Conservation (phyloP, 768 basidiomycete species). For the Tulasnella sp. region DNA sequence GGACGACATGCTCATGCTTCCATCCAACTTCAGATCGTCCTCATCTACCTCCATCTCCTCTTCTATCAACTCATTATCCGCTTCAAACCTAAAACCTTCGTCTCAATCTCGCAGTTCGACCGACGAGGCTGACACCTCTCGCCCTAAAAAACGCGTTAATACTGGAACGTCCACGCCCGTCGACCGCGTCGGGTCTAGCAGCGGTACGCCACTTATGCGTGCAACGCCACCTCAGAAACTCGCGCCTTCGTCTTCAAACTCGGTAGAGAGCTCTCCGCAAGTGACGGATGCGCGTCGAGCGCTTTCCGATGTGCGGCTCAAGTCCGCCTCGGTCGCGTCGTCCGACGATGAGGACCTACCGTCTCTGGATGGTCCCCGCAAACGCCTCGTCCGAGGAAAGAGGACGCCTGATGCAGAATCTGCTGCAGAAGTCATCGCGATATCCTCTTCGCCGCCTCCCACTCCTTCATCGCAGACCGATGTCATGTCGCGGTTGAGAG, state of each 20-base stretch:
- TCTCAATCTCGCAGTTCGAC: slow-evolving; percentile 38
- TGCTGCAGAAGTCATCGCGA: background rate
- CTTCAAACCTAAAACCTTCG: slow-evolving; percentile 33
- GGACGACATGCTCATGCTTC: slow-evolving; percentile 17
- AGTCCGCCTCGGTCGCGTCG: slow-evolving; percentile 52
- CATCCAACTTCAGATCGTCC: slow-evolving; percentile 56
- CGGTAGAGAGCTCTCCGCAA: slow-evolving; percentile 47
- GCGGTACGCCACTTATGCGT: slow-evolving; percentile 27
- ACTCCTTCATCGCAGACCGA: background rate
- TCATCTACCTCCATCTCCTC: slow-evolving; percentile 31
- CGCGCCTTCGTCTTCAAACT: slow-evolving; percentile 40
- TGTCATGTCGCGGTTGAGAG: background rate
- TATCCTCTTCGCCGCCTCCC: slow-evolving; percentile 18
- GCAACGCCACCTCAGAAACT: slow-evolving; percentile 39
- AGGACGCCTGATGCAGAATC: background rate
- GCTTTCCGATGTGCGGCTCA: slow-evolving; percentile 41
- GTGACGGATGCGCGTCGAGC: slow-evolving; percentile 52
- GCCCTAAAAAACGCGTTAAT: slow-evolving; percentile 67
- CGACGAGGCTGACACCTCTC: slow-evolving; percentile 44
- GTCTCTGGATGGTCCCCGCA: slow-evolving; percentile 11
- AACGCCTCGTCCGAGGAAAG: background rate
- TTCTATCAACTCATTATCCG: background rate
- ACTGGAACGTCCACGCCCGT: slow-evolving; percentile 36
- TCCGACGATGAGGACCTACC: slow-evolving; percentile 22
- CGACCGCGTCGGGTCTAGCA: slow-evolving; percentile 36